A percentile compares a stretch with the other conserved stretches of the same genome.
Evolutionary conservation across 805 yeast species (phyloP).

Genomic region (Yamadazyma olivae): DNA sequence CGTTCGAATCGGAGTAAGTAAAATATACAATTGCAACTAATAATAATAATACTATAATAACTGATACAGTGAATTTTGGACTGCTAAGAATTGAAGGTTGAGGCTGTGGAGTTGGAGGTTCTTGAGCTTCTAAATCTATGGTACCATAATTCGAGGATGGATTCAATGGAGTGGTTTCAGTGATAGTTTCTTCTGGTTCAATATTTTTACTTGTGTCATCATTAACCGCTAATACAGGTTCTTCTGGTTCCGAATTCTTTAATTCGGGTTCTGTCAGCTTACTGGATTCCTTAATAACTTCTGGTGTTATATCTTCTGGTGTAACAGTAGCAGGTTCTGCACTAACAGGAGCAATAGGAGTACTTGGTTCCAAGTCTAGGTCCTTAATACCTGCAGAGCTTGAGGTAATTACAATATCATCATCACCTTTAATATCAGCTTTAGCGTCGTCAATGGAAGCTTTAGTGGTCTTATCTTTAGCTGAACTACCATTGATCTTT

Average conservation of each 20-base stretch:
- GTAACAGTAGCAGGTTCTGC: background rate
- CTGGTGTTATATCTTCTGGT: background rate
- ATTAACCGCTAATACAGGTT: too few species aligned
- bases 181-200: slow-evolving; percentile 4
- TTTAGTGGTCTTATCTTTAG: background rate
- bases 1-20: slow-evolving; percentile 11
- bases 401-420: background rate
- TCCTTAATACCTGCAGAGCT: background rate
- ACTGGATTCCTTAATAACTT: background rate
- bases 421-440: background rate
- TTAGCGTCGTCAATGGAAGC: background rate
- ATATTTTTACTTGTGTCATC: background rate
- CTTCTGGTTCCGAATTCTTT: background rate
- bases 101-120: slow-evolving; percentile 1
- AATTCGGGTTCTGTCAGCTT: background rate
- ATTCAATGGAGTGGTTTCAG: slow-evolving; percentile 5
- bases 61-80: slow-evolving; percentile 9
- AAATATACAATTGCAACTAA: slow-evolving; percentile 11
- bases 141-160: background rate
- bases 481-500: background rate
- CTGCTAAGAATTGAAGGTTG: slow-evolving; percentile 6
- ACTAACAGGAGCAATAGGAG: background rate
- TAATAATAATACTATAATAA: slow-evolving; percentile 11
- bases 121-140: slow-evolving; percentile 9
- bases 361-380: background rate